Conservation (phyloP, 441 rosid species). For the Croton laevigatus region DNA sequence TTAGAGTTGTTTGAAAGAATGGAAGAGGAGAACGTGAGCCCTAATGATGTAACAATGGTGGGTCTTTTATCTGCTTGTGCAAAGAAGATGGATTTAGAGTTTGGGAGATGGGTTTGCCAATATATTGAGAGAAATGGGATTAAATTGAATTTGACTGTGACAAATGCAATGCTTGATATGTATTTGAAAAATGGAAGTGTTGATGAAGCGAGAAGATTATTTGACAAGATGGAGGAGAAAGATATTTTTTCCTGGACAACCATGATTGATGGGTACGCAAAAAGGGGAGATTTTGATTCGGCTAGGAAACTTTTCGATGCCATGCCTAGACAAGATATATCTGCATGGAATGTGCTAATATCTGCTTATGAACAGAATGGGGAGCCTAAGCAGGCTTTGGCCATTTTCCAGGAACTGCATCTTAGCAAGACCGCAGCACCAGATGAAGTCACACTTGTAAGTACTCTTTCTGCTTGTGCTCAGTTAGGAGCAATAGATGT, state of each 20-base stretch:
- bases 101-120: constrained; percentile 49
- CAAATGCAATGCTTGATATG: constrained; percentile 68
- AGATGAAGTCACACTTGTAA: constrained; percentile 59
- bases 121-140: constrained; percentile 42
- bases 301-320: constrained; percentile 49
- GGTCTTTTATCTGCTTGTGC: constrained; percentile 58
- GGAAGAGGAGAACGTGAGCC: constrained; percentile 47
- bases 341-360: constrained; percentile 66
- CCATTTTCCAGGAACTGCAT: constrained; percentile 53
- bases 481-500: constrained; percentile 61
- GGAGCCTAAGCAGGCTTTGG: constrained; percentile 59
- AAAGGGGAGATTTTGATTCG: constrained; percentile 41
- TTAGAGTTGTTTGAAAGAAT: constrained; percentile 46
- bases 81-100: constrained; percentile 44
- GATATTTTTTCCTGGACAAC: constrained; percentile 66
- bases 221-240: constrained; percentile 49
- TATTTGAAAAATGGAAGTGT: constrained; percentile 64
- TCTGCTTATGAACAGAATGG: constrained; percentile 70
- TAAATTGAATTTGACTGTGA: constrained; percentile 44
- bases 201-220: constrained; percentile 53
- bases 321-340: constrained; percentile 52
- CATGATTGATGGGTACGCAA: constrained; percentile 69
- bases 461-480: constrained; percentile 61
- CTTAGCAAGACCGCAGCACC: constrained; percentile 39
- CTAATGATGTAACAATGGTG: constrained; percentile 59